Conservation (phyloP, 2,329 filamentous ascomycete species). For the Ophiocordyceps sinensis region DNA sequence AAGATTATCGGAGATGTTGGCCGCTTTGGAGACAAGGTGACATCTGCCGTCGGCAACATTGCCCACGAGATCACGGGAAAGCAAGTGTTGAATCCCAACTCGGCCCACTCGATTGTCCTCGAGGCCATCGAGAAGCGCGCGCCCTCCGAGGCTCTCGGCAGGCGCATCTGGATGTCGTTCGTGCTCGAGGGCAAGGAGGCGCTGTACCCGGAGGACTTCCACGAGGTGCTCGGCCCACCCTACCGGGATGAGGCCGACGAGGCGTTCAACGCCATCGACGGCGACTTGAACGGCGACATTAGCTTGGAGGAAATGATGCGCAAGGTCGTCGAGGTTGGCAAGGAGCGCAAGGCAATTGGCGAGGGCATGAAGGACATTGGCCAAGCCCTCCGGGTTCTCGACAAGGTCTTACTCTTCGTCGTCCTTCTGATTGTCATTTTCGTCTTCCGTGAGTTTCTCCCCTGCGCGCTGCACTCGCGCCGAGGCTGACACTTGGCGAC, state of each 20-base stretch:
- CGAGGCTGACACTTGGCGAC: not conserved
- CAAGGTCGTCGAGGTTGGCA: conserved; percentile 70
- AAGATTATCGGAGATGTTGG: conserved; percentile 64
- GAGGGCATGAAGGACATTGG: conserved; percentile 97
- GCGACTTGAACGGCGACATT: conserved; percentile 85
- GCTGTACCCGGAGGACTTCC: conserved; percentile 65
- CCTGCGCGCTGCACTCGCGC: not conserved
- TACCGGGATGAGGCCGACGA: conserved; percentile 71
- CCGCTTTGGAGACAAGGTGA: conserved; percentile 82
- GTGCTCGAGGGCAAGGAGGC: conserved; percentile 78
- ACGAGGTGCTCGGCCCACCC: conserved; percentile 70
- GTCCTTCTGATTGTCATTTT: conserved; percentile 71
- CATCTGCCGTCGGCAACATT: conserved; percentile 81
- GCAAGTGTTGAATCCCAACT: conserved; percentile 85
- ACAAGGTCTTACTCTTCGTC: conserved; percentile 70
- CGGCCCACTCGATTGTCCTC: conserved; percentile 77
- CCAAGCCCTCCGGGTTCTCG: conserved; percentile 81
- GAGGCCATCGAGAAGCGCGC: conserved; percentile 74
- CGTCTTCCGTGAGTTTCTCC: conserved; percentile 51
- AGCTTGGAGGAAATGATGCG: conserved; percentile 90
- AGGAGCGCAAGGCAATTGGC: conserved; percentile 74
- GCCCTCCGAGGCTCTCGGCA: conserved; percentile 83
- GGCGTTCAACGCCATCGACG: conserved; percentile 67
- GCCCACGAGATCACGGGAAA: conserved; percentile 92
- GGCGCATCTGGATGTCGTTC: conserved; percentile 95